Evolutionary conservation across 257 asterid species (phyloP), one percentile per base, ranked within the genome.

Genomic region (Apocynum venetum): DNA sequence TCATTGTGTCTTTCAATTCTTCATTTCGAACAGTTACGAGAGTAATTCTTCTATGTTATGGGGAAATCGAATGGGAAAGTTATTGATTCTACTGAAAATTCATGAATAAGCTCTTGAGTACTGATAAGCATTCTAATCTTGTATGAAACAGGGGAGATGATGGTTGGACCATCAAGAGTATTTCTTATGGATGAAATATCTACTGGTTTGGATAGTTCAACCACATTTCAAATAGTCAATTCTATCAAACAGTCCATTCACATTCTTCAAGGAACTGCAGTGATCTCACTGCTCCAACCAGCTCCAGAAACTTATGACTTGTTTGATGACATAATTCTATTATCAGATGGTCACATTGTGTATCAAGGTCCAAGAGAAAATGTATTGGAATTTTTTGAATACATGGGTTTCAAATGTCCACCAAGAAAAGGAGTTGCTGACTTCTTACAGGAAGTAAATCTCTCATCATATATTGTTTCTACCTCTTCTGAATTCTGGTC

Each of bases 161-260:
- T 94, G 83, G 97, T 94, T 52, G 98, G 98, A 81, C 96, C 97
- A 41, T 89, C 97, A 72, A 85, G 93, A 85, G 97, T 92, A 4
- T 84, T 94, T 51, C 90, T 94, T 53, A 94, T 94, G 98, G 98
- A 94, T 73, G 98, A 94, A 89, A 92, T 94, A 85, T 94, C 98
- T 3, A 94, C 96, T 6, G 98, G 98, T 57, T 83, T 94, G 84
- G 98, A 94, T 55, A 91, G 96, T 74, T 94, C 98, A 25, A 94
- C 98, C 8, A 92, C 98, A 15, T 92, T 84, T 70, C 94, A 89
- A 79, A 92, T 94, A 11, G 96, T 92, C 73, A 91, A 94, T 72
- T 89, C 97, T 1, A 87, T 94, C 53, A 85, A 85, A 79, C 97
- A 92, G 69, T 88, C 89, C 53, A 89, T 94, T 82, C 97, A 94